phyloP scores from a whole-genome alignment of 1,139 yeast species.

The Pichia sorboxylosa region DNA sequence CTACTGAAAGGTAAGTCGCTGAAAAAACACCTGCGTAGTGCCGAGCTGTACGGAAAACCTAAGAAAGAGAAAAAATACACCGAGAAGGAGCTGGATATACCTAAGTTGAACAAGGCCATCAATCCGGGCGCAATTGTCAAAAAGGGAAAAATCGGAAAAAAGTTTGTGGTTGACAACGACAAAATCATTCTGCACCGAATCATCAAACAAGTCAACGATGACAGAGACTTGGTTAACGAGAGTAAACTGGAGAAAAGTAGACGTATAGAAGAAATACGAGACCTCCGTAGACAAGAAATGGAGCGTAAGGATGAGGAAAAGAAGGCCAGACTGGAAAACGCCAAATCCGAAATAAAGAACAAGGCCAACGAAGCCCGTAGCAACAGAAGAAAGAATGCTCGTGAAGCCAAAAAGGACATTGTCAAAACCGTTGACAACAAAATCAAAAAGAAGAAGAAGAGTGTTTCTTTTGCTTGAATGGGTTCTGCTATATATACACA shows the following conservation, averaged over 20 bases:
- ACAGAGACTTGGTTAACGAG: constrained; percentile 71
- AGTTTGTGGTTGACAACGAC: constrained; percentile 68
- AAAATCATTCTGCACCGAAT: constrained; percentile 52
- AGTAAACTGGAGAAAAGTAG: constrained; percentile 83
- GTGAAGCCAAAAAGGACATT: constrained; percentile 29
- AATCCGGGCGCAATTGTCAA: constrained; percentile 68
- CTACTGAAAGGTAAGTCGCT: constrained; percentile 38
- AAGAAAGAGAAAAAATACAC: constrained; percentile 52
- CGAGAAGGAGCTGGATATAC: constrained; percentile 70
- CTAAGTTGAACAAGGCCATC: constrained; percentile 69
- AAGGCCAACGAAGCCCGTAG: constrained; percentile 60
- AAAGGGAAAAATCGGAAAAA: constrained; percentile 87
- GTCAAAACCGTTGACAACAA: constrained; percentile 22
- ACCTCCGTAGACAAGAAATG: constrained; percentile 72
- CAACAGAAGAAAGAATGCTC: constrained; percentile 59
- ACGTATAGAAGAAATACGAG: constrained; percentile 82
- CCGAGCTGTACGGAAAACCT: constrained; percentile 59
- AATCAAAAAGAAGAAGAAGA: constrained; percentile 23
- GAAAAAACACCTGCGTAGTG: constrained; percentile 54
- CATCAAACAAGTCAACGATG: constrained; percentile 71
- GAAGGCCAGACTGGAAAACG: constrained; percentile 56
- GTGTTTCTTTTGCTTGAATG: constrained; percentile 27
- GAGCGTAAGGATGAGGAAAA: constrained; percentile 73
- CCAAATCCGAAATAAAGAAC: constrained; percentile 64
- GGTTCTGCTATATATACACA: too few species aligned